A percentile compares a stretch with the other conserved stretches of the same genome.
Evolutionary conservation across 1,284 basidiomycete species (phyloP).

Genomic region (Mrakiaceae sp.): DNA sequence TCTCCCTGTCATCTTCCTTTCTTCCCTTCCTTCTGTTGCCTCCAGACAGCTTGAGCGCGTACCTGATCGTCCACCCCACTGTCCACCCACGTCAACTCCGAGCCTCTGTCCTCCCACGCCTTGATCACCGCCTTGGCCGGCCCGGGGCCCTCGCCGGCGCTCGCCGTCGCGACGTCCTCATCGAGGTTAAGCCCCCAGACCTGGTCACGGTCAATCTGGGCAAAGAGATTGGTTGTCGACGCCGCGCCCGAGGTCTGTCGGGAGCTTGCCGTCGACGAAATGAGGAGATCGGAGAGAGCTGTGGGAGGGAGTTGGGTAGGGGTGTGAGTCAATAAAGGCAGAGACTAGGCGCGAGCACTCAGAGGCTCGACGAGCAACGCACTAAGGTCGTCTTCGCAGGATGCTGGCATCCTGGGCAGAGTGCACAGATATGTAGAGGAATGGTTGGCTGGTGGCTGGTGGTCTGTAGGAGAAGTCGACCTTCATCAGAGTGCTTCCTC

Average conservation of each 20-base stretch:
- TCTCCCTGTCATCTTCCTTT: too few relatives aligned
- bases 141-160: not conserved
- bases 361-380: not conserved
- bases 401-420: not conserved
- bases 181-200: conserved; percentile 15
- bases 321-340: not conserved
- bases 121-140: conserved; percentile 30
- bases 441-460: too few relatives aligned
- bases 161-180: not conserved
- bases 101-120: conserved; percentile 34
- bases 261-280: not conserved
- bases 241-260: conserved; percentile 10
- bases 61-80: conserved; percentile 37
- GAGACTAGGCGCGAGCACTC: not conserved
- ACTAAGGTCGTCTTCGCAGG: conserved; percentile 16
- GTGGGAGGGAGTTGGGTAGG: not conserved
- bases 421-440: not conserved
- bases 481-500: too few relatives aligned
- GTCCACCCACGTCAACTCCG: conserved; percentile 30
- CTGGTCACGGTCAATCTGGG: conserved; percentile 14
- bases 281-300: conserved; percentile 14
- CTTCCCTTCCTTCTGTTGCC: too few relatives aligned
- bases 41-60: not conserved
- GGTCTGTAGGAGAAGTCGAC: too few relatives aligned
- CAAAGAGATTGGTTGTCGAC: conserved; percentile 8